Conservation (phyloP, 352 stramenopile species). For the Phytophthora aleatoria region DNA sequence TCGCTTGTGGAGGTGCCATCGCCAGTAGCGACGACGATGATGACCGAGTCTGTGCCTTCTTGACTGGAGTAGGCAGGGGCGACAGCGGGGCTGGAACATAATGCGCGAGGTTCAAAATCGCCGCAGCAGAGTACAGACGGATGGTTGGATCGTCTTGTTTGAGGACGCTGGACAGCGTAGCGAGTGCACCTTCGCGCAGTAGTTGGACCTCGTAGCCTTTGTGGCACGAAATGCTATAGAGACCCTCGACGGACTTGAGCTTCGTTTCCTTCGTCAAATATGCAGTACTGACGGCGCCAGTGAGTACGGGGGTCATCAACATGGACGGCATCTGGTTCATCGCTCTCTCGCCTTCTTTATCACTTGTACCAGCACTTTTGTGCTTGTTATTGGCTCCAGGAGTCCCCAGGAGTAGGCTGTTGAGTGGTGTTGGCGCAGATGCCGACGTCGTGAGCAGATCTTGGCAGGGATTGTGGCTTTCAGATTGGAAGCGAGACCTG, state of each 20-base stretch:
- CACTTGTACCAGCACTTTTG: conserved; percentile 15
- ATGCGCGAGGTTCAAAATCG: conserved; percentile 76
- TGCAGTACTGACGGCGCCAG: conserved; percentile 22
- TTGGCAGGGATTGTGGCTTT: conserved; percentile 60
- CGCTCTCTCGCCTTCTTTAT: conserved; percentile 26
- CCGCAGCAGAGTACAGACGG: conserved; percentile 67
- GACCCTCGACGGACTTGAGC: conserved; percentile 71
- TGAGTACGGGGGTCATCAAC: conserved; percentile 10
- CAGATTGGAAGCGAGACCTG: conserved; percentile 62
- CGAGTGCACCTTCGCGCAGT: conserved; percentile 65
- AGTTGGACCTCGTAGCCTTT: conserved; percentile 78
- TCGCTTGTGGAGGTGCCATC: conserved; percentile 31
- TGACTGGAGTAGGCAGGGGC: conserved; percentile 23
- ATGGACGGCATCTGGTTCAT: conserved; percentile 36
- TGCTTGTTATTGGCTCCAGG: conserved; percentile 24
- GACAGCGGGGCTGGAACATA: conserved; percentile 19
- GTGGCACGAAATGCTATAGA: conserved; percentile 84
- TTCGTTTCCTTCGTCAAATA: conserved; percentile 72
- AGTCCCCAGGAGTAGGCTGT: conserved; percentile 43
- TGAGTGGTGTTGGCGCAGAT: conserved; percentile 49
- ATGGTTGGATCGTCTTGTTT: conserved; percentile 76
- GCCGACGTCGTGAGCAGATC: conserved; percentile 54
- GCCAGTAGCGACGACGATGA: conserved; percentile 22
- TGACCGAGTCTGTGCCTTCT: conserved; percentile 23
- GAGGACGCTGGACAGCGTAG: conserved; percentile 60